phyloP scores from a whole-genome alignment of 225 moss, liverwort and hornwort species.

The Antitrichia curtipendula region DNA sequence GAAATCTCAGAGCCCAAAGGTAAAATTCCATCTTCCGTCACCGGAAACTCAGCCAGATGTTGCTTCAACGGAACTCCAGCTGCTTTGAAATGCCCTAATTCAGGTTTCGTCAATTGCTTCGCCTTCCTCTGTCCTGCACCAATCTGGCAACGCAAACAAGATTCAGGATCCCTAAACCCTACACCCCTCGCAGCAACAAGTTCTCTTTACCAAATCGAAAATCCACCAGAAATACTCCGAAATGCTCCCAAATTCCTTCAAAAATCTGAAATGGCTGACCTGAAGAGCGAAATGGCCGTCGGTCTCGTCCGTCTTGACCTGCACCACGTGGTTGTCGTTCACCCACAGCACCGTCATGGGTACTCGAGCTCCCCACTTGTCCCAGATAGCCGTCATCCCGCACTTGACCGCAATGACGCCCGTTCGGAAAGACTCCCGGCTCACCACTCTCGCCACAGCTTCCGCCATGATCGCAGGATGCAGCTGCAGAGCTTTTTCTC shows the following conservation, averaged over 20 bases:
- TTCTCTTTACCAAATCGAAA: background rate
- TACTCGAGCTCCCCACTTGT: slow-evolving; percentile 88
- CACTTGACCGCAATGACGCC: slow-evolving; percentile 92
- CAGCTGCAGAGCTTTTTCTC: background rate
- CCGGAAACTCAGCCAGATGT: slow-evolving; percentile 86
- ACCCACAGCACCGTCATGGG: slow-evolving; percentile 94
- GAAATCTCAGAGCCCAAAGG: slow-evolving; percentile 68
- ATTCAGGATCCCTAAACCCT: background rate
- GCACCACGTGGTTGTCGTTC: slow-evolving; percentile 94
- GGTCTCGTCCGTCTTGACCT: slow-evolving; percentile 74
- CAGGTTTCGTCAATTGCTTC: slow-evolving; percentile 93
- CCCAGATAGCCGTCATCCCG: slow-evolving; percentile 96
- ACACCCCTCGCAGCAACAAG: background rate
- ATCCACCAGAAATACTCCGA: background rate
- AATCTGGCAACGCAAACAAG: slow-evolving; percentile 32
- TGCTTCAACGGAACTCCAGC: slow-evolving; percentile 90
- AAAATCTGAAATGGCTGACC: slow-evolving; percentile 1
- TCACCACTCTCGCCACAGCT: slow-evolving; percentile 17
- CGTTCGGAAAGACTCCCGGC: slow-evolving; percentile 44
- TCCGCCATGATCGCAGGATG: slow-evolving; percentile 21
- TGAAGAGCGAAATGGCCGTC: slow-evolving; percentile 81
- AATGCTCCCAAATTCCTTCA: background rate
- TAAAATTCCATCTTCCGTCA: slow-evolving; percentile 75
- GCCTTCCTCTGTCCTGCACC: slow-evolving; percentile 96
- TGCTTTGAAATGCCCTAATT: slow-evolving; percentile 87